Base-by-base conservation (phyloP, 495 filamentous ascomycete genomes). In the Tuber borchii region DNA sequence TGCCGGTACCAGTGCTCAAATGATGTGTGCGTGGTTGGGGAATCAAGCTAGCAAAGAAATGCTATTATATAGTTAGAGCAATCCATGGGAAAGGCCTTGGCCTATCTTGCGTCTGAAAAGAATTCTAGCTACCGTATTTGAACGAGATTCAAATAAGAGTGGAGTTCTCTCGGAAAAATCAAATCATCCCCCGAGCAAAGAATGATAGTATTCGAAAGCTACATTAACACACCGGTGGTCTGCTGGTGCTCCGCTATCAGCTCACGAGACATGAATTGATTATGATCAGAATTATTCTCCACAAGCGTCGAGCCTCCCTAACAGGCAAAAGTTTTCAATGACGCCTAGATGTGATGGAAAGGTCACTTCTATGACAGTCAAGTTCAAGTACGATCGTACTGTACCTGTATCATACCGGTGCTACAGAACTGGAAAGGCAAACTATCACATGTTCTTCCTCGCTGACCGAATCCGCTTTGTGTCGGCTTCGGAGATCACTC, bases 401-500 rank as follows among this genome's bases (percentile, higher is more conserved):
- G 16, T 10, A 45, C 12, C 16, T 19, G 17, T 6, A 19, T 46
- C 17, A 46, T 46, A 46, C 45, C 14, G 0, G 2, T 14, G n/a
- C 22, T 12, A 14, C 51, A 31, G 56, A 34, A 34, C 73, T 74
- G 76, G 75, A 19, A 73, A 37, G 74, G 31, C 65, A 51, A 46
- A 70, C 42, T 46, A 68, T 79, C 78, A 79, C 78, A 78, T 78
- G 77, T 31, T 34, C 26, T 26, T 34, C 34, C 56, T 19, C 31
- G 14, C 26, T 43, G 37, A 31, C 19, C 16, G 40, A 45, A 46
- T 56, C 72, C 77, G 77, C 77, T 78, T 79, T 78, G 43, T 70
- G 39, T 43, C 77, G 78, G 78, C 78, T 75, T 72, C 78, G 76
- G 76, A 76, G 26, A 69, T n/a, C 39, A 31, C 37, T 48, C 51